phyloP scores from a whole-genome alignment of 1,139 yeast species.

The Candida glucosophila region DNA sequence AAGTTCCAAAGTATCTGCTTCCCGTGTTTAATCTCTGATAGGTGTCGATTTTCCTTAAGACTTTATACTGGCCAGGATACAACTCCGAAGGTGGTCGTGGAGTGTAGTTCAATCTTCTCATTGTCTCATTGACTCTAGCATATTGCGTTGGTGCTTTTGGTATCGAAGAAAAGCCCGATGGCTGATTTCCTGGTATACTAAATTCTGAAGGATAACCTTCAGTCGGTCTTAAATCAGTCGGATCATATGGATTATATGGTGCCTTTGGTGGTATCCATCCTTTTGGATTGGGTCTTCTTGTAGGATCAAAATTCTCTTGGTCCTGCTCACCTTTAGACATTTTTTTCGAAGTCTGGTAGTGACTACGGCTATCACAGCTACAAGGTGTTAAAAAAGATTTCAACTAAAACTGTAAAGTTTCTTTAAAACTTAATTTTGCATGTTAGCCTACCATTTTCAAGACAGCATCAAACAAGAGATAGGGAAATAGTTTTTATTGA shows the following conservation, averaged over 20 bases:
- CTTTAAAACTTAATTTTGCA: too few relatives aligned
- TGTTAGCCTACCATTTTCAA: background rate
- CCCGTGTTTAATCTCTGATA: conserved; percentile 50
- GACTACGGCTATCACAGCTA: background rate
- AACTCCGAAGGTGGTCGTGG: conserved; percentile 70
- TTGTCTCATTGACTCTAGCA: conserved; percentile 61
- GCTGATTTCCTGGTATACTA: conserved; percentile 45
- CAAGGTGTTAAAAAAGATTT: background rate
- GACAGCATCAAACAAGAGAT: too few relatives aligned
- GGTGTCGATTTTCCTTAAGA: conserved; percentile 52
- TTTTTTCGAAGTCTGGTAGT: conserved; percentile 1
- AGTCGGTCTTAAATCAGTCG: conserved; percentile 67
- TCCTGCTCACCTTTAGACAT: conserved; percentile 1
- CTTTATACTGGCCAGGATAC: conserved; percentile 76
- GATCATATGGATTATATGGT: conserved; percentile 81
- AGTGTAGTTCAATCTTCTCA: conserved; percentile 65
- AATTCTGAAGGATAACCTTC: conserved; percentile 82
- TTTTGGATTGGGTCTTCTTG: conserved; percentile 66
- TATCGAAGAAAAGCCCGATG: conserved; percentile 48
- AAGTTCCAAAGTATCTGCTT: conserved; percentile 41
- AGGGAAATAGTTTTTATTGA: too few relatives aligned
- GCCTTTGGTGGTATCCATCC: conserved; percentile 82
- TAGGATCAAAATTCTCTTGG: conserved; percentile 7
- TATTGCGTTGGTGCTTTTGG: conserved; percentile 67
- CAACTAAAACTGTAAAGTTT: too few relatives aligned